Percentiles rank a stretch among this genome's conserved stretches.
These are phyloP conservation scores for Solanum hybrid DNA, from an alignment of 305 asterid genomes.

Conservation along the genomic window DNA sequence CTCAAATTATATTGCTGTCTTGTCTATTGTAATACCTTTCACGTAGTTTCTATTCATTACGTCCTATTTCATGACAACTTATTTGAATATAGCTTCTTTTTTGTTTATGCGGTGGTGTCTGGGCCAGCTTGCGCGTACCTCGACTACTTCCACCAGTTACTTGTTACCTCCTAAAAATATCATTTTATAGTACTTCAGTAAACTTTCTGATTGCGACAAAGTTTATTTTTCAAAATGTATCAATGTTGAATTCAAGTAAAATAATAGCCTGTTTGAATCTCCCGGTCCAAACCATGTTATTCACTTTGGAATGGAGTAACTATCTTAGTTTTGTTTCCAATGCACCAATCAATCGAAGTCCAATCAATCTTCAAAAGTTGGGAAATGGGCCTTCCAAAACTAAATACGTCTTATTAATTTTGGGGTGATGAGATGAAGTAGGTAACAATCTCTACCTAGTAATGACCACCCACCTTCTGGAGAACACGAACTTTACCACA, in stretches of 20 bases:
- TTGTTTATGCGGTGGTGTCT: background rate
- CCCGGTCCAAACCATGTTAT: background rate
- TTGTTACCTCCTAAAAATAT: background rate
- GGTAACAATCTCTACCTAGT: background rate
- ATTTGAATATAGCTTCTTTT: background rate
- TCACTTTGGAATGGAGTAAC: background rate
- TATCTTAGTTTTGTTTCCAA: background rate
- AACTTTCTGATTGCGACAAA: background rate
- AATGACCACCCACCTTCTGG: constrained; percentile 50
- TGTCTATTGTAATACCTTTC: background rate
- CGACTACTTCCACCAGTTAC: background rate
- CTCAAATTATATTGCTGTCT: background rate
- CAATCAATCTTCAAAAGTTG: background rate
- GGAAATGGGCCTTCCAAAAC: background rate
- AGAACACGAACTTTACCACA: constrained; percentile 96
- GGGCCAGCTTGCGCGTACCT: background rate
- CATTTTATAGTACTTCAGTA: background rate
- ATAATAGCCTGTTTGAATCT: background rate
- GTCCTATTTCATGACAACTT: background rate
- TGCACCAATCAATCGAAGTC: background rate
- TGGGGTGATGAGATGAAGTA: background rate
- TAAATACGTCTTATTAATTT: background rate
- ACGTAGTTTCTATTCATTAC: background rate
- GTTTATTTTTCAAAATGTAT: background rate
- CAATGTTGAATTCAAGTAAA: background rate